These are phyloP conservation scores for Pseudocercospora ulei DNA, from an alignment of 2,329 filamentous ascomycete genomes.

Conservation along the genomic window DNA sequence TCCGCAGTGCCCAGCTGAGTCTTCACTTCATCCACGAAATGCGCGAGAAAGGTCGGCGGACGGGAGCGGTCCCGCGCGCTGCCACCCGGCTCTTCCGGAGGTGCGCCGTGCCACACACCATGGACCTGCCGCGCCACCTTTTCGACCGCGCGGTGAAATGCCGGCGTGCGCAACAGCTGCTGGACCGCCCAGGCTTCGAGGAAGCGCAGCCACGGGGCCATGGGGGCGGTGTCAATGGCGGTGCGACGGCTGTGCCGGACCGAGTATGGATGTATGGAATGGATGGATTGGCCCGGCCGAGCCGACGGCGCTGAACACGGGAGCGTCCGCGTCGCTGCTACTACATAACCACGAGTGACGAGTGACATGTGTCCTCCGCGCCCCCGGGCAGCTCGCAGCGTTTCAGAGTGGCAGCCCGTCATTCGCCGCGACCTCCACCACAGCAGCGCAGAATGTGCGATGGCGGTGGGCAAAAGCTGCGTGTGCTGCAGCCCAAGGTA, in stretches of 20 bases:
- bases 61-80: conserved; percentile 39
- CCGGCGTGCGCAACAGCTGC: conserved; percentile 46
- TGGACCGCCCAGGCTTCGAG: conserved; percentile 35
- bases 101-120: conserved; percentile 40
- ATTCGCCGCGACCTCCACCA: too few species aligned
- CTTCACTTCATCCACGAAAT: conserved; percentile 47
- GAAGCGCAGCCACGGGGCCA: conserved; percentile 35
- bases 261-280: conserved; percentile 8
- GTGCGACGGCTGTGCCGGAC: not conserved
- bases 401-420: too few species aligned
- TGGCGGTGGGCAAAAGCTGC: too few species aligned
- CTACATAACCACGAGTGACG: too few species aligned
- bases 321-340: too few species aligned
- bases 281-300: not conserved
- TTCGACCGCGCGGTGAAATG: conserved; percentile 48
- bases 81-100: conserved; percentile 43
- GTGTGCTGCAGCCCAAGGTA: too few species aligned
- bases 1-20: conserved; percentile 28
- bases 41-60: conserved; percentile 38
- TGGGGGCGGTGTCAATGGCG: conserved; percentile 11
- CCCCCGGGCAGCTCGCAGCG: too few species aligned
- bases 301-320: too few species aligned
- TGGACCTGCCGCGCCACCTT: conserved; percentile 43
- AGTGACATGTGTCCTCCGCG: too few species aligned
- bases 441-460: too few species aligned